Base-by-base conservation (phyloP, 1,284 basidiomycete species). In the Trichosporon ovoides region DNA sequence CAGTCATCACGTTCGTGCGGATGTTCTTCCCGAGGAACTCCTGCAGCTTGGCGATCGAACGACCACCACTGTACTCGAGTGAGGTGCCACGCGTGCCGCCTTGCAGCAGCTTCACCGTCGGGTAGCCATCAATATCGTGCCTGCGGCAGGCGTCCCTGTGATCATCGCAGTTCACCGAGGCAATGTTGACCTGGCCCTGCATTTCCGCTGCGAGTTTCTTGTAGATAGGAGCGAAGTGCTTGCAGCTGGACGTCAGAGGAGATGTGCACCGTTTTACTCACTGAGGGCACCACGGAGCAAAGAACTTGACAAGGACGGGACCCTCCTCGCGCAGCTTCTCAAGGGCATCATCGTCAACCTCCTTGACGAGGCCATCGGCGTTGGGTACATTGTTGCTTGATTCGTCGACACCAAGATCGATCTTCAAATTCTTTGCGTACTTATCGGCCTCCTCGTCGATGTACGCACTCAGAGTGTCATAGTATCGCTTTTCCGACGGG, bases 261-360 rank as follows among this genome's bases (percentile, higher is more conserved):
- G 2, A 7, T 13, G 19, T 10, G 10, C 3, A n/a, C 3, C 31
- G 3, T 16, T 16, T 3, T 18, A 72, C 76, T 68, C 57, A 80
- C 78, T 95, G 92, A 1, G 88, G 87, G 72, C 91, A 94, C 91
- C 91, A 94, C 0, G 92, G 92, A 0, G 91, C 91, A 70, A 83
- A 95, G 79, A 89, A 96, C 73, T 96, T 94, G 77, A 94, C 81
- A 67, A 95, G 89, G 0, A 85, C 80, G 0, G 88, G 85, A 0
- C 89, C 86, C 59, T 83, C 74, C 3, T 77, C 74, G 22, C 87
- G 78, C 0, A 80, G 76, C 22, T 65, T 57, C 11, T 79, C 71
- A 71, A 93, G 86, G 0, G 76, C 82, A 7, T 78, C 77, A 9
- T 79, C 69, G 37, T 83, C 78, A 40, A 91, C 80, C 2, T 80